A percentile compares a stretch with the other conserved stretches of the same genome.
Conservation (phyloP, 805 yeast genomes). For the Dipodascopsis tothii region DNA sequence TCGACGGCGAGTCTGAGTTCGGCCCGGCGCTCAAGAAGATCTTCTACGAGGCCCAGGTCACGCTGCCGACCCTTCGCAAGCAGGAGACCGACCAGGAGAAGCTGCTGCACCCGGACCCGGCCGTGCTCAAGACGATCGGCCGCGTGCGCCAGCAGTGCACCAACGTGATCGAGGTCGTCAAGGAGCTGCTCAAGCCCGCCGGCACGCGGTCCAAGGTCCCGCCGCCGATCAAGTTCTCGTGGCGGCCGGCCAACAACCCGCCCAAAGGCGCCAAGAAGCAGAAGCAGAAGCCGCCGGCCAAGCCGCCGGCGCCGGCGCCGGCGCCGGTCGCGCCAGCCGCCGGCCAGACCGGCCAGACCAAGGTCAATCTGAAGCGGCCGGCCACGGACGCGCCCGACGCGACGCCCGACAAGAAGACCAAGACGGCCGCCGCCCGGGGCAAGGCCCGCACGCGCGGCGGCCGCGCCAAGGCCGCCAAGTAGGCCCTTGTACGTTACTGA, state of each 20-base stretch:
- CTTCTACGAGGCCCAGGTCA: conserved; percentile 11
- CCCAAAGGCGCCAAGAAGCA: neutral
- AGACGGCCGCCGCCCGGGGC: neutral
- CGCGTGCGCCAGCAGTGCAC: conserved; percentile 8
- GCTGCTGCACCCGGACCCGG: neutral
- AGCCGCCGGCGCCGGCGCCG: neutral
- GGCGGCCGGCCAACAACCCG: conserved; percentile 10
- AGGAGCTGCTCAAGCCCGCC: conserved; percentile 15
- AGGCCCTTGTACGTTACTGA: neutral
- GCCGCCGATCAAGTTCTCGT: conserved; percentile 19
- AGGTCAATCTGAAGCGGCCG: conserved; percentile 7
- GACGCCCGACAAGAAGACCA: conserved; percentile 3
- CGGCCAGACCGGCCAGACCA: conserved; percentile 1
- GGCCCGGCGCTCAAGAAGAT: conserved; percentile 13
- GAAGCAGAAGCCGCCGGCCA: neutral
- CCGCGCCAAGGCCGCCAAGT: neutral
- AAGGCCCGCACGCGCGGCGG: neutral
- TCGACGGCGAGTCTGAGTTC: conserved; percentile 16
- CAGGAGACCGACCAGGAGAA: neutral
- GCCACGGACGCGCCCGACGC: conserved; percentile 2
- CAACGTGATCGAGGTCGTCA: conserved; percentile 9
- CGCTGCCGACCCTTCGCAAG: conserved; percentile 6
- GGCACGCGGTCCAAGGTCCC: conserved; percentile 8
- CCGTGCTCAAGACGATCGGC: conserved; percentile 1
- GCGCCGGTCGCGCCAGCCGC: neutral